phyloP scores from a whole-genome alignment of 2,329 filamentous ascomycete genomes.

The Graphilbum sp. region DNA sequence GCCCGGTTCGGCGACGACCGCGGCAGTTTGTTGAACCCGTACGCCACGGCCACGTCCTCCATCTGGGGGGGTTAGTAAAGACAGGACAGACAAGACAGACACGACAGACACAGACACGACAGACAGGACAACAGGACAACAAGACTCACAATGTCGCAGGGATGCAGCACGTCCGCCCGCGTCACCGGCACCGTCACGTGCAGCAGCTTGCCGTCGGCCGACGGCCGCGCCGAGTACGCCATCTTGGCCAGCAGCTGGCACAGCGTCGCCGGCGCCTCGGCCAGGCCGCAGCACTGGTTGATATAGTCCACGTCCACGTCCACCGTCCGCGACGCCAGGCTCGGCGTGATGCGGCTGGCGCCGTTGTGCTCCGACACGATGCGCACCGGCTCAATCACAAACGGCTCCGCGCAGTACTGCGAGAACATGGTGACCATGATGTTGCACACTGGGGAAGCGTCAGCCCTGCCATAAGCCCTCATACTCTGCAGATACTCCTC shows the following conservation, averaged over 20 bases:
- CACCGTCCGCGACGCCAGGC: constrained; percentile 58
- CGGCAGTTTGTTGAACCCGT: constrained; percentile 93
- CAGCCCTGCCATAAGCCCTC: too few species aligned
- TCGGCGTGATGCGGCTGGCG: constrained; percentile 64
- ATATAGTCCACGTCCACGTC: constrained; percentile 85
- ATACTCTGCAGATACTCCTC: too few species aligned
- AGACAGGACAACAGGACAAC: too few species aligned
- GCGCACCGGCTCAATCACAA: constrained; percentile 86
- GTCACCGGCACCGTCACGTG: constrained; percentile 77
- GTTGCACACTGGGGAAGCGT: constrained; percentile 41
- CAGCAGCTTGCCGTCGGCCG: constrained; percentile 50
- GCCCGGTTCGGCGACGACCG: constrained; percentile 74
- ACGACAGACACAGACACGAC: too few species aligned
- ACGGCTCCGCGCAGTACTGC: constrained; percentile 70
- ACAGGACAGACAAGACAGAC: too few species aligned
- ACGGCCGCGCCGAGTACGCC: constrained; percentile 70
- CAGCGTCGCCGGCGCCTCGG: constrained; percentile 57
- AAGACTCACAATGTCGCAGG: constrained; percentile 56
- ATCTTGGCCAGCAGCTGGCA: constrained; percentile 75
- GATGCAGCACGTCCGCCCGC: constrained; percentile 84
- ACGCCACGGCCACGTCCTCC: constrained; percentile 94
- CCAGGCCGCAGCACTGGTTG: constrained; percentile 78
- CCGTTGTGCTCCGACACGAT: constrained; percentile 85
- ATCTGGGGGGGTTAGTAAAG: constrained; percentile 42
- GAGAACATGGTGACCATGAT: constrained; percentile 98